phyloP scores from a whole-genome alignment of 2,329 filamentous ascomycete species.

The Calonectria leucothoes region DNA sequence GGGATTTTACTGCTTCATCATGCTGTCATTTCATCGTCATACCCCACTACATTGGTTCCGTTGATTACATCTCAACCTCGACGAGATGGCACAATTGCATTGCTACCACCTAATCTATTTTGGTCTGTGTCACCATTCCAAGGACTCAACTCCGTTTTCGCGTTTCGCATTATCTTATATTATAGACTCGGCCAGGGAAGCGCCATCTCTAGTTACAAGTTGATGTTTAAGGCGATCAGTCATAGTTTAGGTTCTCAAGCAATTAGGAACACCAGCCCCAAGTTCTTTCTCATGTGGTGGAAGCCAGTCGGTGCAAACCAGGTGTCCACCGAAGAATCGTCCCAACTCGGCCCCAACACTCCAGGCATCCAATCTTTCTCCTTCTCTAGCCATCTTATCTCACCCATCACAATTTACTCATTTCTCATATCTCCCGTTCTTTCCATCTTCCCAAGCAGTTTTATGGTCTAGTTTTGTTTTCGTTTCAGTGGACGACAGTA shows the following conservation, averaged over 20 bases:
- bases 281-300: background rate
- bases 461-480: background rate
- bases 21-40: background rate
- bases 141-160: background rate
- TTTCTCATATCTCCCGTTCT: background rate
- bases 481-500: background rate
- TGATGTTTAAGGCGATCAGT: background rate
- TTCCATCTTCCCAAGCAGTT: slow-evolving; percentile 25
- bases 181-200: background rate
- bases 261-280: background rate
- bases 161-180: background rate
- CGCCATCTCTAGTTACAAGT: background rate
- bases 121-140: too few relatives aligned
- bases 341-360: slow-evolving; percentile 39
- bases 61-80: background rate
- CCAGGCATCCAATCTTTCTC: slow-evolving; percentile 26
- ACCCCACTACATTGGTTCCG: background rate
- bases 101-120: too few relatives aligned
- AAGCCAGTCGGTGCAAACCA: slow-evolving; percentile 1
- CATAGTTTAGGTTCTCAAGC: background rate
- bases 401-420: background rate
- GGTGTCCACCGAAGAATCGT: slow-evolving; percentile 38
- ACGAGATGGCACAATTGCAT: background rate
- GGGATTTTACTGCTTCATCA: background rate
- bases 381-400: background rate